Percentiles rank a stretch among this genome's conserved stretches.
Evolutionary conservation across 495 filamentous ascomycete genomes (phyloP).

Genomic region (Penicillium pancosmium): DNA sequence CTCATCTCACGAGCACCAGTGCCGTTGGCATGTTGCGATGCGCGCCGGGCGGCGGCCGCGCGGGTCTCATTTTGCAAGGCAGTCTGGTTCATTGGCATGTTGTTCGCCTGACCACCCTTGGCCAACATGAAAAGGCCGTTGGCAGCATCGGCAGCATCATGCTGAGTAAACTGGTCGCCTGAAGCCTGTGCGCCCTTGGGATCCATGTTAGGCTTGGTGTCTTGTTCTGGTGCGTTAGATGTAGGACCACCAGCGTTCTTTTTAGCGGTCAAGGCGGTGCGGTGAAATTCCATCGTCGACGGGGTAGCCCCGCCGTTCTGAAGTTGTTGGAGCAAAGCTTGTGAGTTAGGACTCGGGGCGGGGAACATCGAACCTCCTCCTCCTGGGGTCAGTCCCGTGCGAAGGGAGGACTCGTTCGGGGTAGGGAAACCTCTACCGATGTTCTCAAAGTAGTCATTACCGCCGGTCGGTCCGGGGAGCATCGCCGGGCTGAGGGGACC

Average conservation of each 20-base stretch:
- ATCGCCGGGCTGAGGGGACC: constrained; percentile 97
- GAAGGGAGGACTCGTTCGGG: constrained; percentile 93
- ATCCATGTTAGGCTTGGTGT: constrained; percentile 48
- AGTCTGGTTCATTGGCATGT: constrained; percentile 41
- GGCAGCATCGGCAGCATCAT: constrained; percentile 91
- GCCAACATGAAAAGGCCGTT: constrained; percentile 94
- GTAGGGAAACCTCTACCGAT: constrained; percentile 89
- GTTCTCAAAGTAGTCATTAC: constrained; percentile 78
- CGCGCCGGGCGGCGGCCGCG: constrained; percentile 31
- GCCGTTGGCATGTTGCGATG: constrained; percentile 41
- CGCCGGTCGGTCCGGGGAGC: constrained; percentile 81
- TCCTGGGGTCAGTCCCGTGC: constrained; percentile 90
- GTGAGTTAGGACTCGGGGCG: constrained; percentile 82
- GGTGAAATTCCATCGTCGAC: constrained; percentile 89
- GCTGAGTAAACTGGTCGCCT: constrained; percentile 71
- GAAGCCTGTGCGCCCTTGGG: constrained; percentile 47
- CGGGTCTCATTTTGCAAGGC: constrained; percentile 34
- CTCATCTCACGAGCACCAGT: constrained; percentile 59
- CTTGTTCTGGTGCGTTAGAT: constrained; percentile 48
- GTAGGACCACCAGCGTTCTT: constrained; percentile 61
- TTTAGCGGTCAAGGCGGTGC: constrained; percentile 83
- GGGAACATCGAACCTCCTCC: constrained; percentile 98
- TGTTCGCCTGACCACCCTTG: constrained; percentile 59
- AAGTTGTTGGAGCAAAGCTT: constrained; percentile 76
- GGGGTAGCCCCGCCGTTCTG: constrained; percentile 84